These are phyloP conservation scores for Fraxinus floribunda DNA, from an alignment of 305 asterid species.

Conservation along the genomic window DNA sequence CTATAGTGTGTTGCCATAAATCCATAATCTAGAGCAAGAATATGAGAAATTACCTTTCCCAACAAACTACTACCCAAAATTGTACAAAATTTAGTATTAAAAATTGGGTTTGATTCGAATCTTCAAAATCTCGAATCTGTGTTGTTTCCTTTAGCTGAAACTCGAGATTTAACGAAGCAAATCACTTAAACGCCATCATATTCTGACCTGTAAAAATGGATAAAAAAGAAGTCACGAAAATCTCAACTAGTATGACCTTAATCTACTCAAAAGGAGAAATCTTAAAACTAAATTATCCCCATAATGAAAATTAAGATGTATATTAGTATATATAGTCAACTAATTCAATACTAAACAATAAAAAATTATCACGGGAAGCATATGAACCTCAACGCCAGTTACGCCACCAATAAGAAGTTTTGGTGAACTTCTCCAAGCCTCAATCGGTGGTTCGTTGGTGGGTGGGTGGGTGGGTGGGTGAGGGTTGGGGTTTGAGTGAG, in stretches of 20 bases:
- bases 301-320: neutral
- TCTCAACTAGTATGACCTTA: neutral
- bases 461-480: no score
- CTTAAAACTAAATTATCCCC: neutral
- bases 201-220: slow-evolving; percentile 40
- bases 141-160: neutral
- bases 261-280: neutral
- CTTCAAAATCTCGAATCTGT: neutral
- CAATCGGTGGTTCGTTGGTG: no score
- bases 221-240: slow-evolving; percentile 13
- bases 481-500: no score
- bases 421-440: no score
- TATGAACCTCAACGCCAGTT: slow-evolving; percentile 24
- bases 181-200: neutral
- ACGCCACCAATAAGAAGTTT: no score
- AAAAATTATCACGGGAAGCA: slow-evolving; percentile 29
- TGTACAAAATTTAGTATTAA: neutral
- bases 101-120: neutral
- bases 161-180: neutral
- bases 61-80: neutral
- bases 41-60: no score
- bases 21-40: no score
- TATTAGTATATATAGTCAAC: neutral
- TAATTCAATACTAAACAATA: neutral
- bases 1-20: no score